Base-by-base conservation (phyloP, 352 stramenopile genomes). In the Pythium sukuiense region DNA sequence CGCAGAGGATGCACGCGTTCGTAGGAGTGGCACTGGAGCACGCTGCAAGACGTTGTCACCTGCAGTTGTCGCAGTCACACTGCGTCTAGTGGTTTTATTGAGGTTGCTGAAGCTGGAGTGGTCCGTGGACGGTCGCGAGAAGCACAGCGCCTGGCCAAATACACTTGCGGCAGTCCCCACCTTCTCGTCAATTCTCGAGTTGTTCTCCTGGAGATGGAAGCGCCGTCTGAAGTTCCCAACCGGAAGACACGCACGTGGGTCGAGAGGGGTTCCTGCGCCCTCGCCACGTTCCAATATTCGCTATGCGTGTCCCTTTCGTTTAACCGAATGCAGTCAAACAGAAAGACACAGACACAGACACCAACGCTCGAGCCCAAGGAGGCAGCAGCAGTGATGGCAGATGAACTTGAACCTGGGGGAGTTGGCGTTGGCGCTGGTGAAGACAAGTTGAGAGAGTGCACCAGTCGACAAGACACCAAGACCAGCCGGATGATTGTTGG, bases 371-470 rank as follows among this genome's bases (percentile, higher is more conserved):
- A 49, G 54, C 54, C 20, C 20, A 24, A 24, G 20, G 20, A 24
- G 20, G 54, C 24, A 27, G 30, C 26, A 58, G 37, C 53, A 57
- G 16, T 58, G 33, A 57, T 52, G 32, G 41, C 18, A 24, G 55
- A 43, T 62, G 59, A 66, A 63, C 58, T 71, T 71, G 65, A 71
- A 71, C 65, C 46, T 70, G 35, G 54, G 20, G 54, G 20, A 49
- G 33, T 46, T 46, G 32, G 20, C n/a, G 52, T 20, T 58, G 14
- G 13, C 33, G 53, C 20, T 9, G 18, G 7, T 26, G 20, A 24
- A 24, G 53, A 26, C 4, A 37, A 35, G 49, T 59, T 26, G 33
- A 16, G 30, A 26, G 54, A 27, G 35, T 49, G 26, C 41, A 30
- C 30, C 6, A 30, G 24, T 39, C 24, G 52, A 56, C 35, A 26